phyloP scores from a whole-genome alignment of 768 basidiomycete genomes.

The Pisolithus microcarpus region DNA sequence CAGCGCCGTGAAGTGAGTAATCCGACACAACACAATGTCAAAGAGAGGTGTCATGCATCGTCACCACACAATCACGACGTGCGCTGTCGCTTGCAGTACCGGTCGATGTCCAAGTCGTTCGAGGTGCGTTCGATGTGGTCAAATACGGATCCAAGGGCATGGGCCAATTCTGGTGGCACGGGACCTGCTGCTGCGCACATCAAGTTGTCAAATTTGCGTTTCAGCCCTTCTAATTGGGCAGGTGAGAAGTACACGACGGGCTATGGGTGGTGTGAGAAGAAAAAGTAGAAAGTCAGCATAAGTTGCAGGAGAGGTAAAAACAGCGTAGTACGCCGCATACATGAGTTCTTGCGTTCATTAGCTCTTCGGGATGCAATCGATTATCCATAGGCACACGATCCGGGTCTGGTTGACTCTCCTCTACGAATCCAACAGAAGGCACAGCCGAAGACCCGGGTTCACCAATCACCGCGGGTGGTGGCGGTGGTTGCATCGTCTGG shows the following conservation, averaged over 20 bases:
- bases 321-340: slow-evolving; percentile 6
- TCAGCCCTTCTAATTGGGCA: slow-evolving; percentile 24
- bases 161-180: slow-evolving; percentile 25
- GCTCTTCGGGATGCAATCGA: slow-evolving; percentile 14
- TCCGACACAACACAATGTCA: background rate
- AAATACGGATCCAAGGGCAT: slow-evolving; percentile 26
- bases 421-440: background rate
- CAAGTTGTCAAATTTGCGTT: slow-evolving; percentile 26
- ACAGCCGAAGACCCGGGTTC: background rate
- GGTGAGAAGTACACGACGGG: slow-evolving; percentile 26
- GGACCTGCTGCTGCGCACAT: slow-evolving; percentile 25
- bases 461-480: background rate
- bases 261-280: slow-evolving; percentile 1
- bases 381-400: slow-evolving; percentile 10
- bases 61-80: slow-evolving; percentile 10
- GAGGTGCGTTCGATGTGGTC: slow-evolving; percentile 28
- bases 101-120: slow-evolving; percentile 18
- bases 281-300: too few relatives aligned
- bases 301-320: background rate
- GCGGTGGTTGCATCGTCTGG: slow-evolving; percentile 6
- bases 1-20: background rate
- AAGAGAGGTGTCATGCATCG: background rate
- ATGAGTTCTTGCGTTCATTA: slow-evolving; percentile 10
- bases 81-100: slow-evolving; percentile 21
- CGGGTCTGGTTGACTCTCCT: slow-evolving; percentile 11